phyloP scores from a whole-genome alignment of 306 rosid species.

The Vigna angularis region DNA sequence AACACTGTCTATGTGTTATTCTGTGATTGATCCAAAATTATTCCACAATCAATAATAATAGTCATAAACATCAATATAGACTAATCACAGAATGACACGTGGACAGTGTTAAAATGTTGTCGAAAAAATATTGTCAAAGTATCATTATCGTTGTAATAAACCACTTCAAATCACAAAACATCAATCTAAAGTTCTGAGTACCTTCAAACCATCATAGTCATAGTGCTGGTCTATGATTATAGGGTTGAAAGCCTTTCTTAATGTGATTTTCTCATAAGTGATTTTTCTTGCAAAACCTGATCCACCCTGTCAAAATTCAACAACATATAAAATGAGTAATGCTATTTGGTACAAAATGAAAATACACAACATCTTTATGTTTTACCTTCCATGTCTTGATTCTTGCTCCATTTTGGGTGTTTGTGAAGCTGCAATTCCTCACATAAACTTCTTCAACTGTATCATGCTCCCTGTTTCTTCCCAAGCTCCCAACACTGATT shows the following conservation, averaged over 20 bases:
- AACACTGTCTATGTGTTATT: no score
- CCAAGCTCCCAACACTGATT: constrained; percentile 59
- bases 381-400: constrained; percentile 47
- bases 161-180: no score
- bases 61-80: no score
- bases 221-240: constrained; percentile 46
- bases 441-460: constrained; percentile 48
- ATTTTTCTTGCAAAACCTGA: constrained; percentile 51
- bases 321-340: background rate
- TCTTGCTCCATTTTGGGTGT: constrained; percentile 53
- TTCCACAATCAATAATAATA: no score
- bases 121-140: no score
- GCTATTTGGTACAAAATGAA: no score
- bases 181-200: background rate
- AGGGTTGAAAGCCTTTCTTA: background rate
- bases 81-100: no score
- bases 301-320: constrained; percentile 39
- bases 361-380: no score
- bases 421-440: constrained; percentile 27
- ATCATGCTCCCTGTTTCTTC: background rate
- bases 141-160: no score
- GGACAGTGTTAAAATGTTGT: no score
- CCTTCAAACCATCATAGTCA: rapidly evolving
- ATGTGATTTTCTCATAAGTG: constrained; percentile 37
- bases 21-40: no score